phyloP scores from a whole-genome alignment of 768 basidiomycete genomes.

The Auricularia cornea region DNA sequence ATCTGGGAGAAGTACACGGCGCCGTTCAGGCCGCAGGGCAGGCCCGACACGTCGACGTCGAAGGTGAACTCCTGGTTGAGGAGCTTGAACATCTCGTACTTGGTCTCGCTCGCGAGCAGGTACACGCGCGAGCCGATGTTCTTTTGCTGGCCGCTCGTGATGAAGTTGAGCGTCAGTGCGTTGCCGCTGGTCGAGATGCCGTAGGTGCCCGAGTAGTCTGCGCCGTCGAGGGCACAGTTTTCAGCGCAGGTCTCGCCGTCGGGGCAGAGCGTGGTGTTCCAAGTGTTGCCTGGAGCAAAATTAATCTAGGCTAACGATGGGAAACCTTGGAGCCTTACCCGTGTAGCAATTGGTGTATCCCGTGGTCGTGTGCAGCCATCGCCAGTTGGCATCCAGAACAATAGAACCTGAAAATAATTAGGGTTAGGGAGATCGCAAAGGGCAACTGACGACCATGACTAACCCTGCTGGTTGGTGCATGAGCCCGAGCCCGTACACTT shows the following conservation, averaged over 20 bases:
- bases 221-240: constrained; percentile 22
- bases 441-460: background rate
- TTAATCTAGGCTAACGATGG: background rate
- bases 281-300: constrained; percentile 12
- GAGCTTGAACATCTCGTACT: constrained; percentile 44
- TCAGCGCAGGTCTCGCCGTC: constrained; percentile 10
- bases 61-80: constrained; percentile 51
- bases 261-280: constrained; percentile 13
- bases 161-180: constrained; percentile 25
- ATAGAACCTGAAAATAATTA: background rate
- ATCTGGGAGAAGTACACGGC: constrained; percentile 54
- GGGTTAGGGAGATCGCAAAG: background rate
- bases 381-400: constrained; percentile 10
- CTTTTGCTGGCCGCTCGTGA: constrained; percentile 16
- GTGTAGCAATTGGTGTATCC: constrained; percentile 31
- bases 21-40: constrained; percentile 53
- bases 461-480: background rate
- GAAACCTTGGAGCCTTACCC: constrained; percentile 13
- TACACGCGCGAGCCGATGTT: constrained; percentile 34
- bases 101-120: constrained; percentile 35
- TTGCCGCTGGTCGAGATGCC: constrained; percentile 26
- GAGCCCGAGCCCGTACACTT: constrained; percentile 39
- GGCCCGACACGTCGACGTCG: constrained; percentile 50
- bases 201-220: constrained; percentile 26
- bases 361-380: constrained; percentile 10